A percentile compares a stretch with the other conserved stretches of the same genome.
phyloP scores from a whole-genome alignment of 345 rosid species.

The Salix exigua region DNA sequence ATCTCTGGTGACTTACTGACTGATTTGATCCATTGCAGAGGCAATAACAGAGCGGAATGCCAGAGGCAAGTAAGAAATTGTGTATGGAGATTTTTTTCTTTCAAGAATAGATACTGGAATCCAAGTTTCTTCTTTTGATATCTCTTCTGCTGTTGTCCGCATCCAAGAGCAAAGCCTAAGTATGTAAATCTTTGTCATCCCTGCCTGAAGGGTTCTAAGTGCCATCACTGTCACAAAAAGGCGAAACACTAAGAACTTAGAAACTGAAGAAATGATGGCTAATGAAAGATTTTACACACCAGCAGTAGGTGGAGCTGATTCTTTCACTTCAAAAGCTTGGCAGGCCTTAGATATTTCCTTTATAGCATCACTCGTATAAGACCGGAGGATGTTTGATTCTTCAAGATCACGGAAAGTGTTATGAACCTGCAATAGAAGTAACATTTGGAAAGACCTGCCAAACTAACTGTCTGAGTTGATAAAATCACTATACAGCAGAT shows the following conservation, averaged over 20 bases:
- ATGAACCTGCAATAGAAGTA: slow-evolving; percentile 54
- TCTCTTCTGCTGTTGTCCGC: slow-evolving; percentile 67
- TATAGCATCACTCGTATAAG: slow-evolving; percentile 80
- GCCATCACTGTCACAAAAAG: slow-evolving; percentile 57
- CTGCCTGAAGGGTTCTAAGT: slow-evolving; percentile 66
- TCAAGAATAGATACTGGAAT: slow-evolving; percentile 82
- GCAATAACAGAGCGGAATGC: slow-evolving; percentile 71
- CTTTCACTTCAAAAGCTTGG: slow-evolving; percentile 87
- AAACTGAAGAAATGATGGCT: slow-evolving; percentile 20
- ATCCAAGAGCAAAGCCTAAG: slow-evolving; percentile 94
- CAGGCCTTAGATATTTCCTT: slow-evolving; percentile 85
- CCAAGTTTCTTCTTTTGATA: slow-evolving; percentile 87
- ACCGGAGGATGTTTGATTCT: slow-evolving; percentile 68
- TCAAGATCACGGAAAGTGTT: slow-evolving; percentile 75
- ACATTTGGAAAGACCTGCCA: slow-evolving; percentile 12
- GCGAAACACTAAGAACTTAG: slow-evolving; percentile 23
- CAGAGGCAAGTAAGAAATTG: slow-evolving; percentile 86
- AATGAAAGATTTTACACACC: slow-evolving; percentile 44
- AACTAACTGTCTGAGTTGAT: not conserved
- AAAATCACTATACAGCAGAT: slow-evolving; percentile 7
- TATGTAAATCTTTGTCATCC: slow-evolving; percentile 74
- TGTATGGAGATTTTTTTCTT: slow-evolving; percentile 83
- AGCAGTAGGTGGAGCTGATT: slow-evolving; percentile 78
- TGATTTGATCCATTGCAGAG: slow-evolving; percentile 86
- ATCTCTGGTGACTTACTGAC: slow-evolving; percentile 52